Base-by-base conservation (phyloP, 2,329 filamentous ascomycete genomes). In the Verticillium nonalfalfae region DNA sequence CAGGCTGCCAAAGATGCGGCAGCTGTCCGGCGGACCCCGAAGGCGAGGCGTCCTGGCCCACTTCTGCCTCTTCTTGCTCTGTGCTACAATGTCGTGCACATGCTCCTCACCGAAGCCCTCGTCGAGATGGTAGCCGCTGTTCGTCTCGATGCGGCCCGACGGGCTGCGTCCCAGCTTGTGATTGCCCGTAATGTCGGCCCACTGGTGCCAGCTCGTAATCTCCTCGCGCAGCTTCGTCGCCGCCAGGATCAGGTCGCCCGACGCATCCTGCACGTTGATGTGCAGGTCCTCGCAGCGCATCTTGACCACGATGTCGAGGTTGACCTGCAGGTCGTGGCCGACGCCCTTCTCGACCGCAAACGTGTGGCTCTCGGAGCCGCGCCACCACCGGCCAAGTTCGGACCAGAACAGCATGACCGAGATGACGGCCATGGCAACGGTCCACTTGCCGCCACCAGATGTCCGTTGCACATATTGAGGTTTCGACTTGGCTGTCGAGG, bases 341-440 rank as follows among this genome's bases (percentile, higher is more conserved):
- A 99, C 84, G 67, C 91, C 91, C 76, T 96, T 95, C 75, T 98
- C 95, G 61, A 99, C 94, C 63, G 89, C 89, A 76, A 98, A 99
- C 63, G 90, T 91, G 74, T 98, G 94, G 61, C 86, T 87, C 71
- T 97, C 95, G 60, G 84, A 79, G 68, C 95, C 95, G 61, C 82
- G 81, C 85, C 91, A 95, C 93, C 94, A 98, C 60, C 89, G 87
- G 64, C 79, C 75, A 38, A 95, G 79, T 76, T 99, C 95, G 58
- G 87, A 86, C 79, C 89, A 86, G 67, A 91, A 81, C 62, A 99
- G 90, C 65, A 92, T 72, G 64, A 87, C 73, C 65, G 91, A 95
- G 65, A 96, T 80, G 58, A 90, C 65, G 63, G 90, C 79, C 78
- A 99, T 90, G 59, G 88, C 84, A 57, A 97, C 84, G 26, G 95